Base-by-base conservation (phyloP, 257 asterid genomes). In the Hygrophila difformis region DNA sequence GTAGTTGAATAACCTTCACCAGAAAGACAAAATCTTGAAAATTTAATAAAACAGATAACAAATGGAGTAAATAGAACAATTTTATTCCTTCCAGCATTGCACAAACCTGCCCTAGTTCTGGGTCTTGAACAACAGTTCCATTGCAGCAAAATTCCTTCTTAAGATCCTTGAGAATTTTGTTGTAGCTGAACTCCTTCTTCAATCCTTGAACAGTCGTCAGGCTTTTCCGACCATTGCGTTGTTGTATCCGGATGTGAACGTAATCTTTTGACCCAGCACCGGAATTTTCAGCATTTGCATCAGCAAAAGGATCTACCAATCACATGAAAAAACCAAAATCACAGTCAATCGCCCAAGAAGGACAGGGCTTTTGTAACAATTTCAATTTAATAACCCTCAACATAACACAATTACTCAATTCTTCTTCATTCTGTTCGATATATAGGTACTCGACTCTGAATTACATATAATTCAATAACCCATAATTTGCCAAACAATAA, bases 81-180 rank as follows among this genome's bases (percentile, higher is more conserved):
- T 37, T 13, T 38, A 43, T 31, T 8, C 36, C 16, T 15, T 16
- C 11, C n/a, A n/a, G n/a, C n/a, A n/a, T n/a, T n/a, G n/a, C n/a
- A n/a, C 64, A 21, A 22, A 82, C 94, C 84, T 85, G 91, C 67
- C 95, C 95, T 69, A 85, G 62, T 69, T 85, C 95, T 3, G 91
- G 80, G 60, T 85, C 93, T 62, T 85, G 85, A 45, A 85, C 92
- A 23, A 85, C 95, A 24, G 95, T 85, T 40, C 95, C 95, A 76
- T 84, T 84, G 82, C 95, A 84, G 78, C 95, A 84, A 57, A 81
- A 81, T 42, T 84, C 89, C 64, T 81, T 82, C 80, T 81, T 85
- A 11, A 81, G 91, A 70, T 84, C 95, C 75, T 84, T 84, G 16
- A 74, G 64, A 26, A 78, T 78, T 62, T 74, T 78, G 71, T 66